These are phyloP conservation scores for Monosporascus cannonballus DNA, from an alignment of 2,329 filamentous ascomycete genomes.

Conservation along the genomic window DNA sequence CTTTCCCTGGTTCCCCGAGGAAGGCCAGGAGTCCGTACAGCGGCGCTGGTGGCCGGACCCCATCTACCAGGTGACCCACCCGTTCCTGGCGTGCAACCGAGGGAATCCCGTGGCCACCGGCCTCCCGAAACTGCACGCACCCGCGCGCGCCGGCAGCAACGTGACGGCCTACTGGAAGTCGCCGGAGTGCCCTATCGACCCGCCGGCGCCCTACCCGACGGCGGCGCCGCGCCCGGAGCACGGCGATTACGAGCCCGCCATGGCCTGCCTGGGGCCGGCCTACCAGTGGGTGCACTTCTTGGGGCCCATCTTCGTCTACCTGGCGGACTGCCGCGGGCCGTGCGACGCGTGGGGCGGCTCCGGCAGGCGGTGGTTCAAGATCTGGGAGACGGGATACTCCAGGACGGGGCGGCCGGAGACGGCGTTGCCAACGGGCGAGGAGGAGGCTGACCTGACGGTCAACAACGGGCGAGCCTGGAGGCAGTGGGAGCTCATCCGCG, in stretches of 20 bases:
- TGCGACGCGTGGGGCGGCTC: conserved; percentile 6
- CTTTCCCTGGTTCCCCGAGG: conserved; percentile 7
- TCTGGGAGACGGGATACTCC: conserved; percentile 3
- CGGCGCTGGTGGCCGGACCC: conserved; percentile 11
- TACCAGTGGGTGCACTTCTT: conserved; percentile 1
- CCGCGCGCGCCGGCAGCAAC: neutral
- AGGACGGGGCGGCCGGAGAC: conserved; percentile 14
- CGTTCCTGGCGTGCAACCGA: conserved; percentile 7
- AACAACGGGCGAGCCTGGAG: neutral
- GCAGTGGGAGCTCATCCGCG: neutral
- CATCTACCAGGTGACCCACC: conserved; percentile 4
- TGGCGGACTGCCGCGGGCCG: conserved; percentile 1
- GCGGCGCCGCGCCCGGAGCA: conserved; percentile 1
- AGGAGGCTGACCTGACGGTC: too few species aligned
- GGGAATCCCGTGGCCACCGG: conserved; percentile 7
- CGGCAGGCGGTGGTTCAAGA: conserved; percentile 7
- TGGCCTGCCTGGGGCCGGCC: neutral
- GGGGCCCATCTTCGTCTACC: conserved; percentile 1
- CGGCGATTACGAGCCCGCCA: neutral
- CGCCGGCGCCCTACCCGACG: conserved; percentile 4
- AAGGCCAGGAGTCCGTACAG: conserved; percentile 9
- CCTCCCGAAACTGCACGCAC: conserved; percentile 2
- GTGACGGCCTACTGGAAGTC: neutral
- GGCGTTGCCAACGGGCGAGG: conserved; percentile 1
- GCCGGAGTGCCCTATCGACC: neutral